Evolutionary conservation across 345 rosid species (phyloP), one percentile per base, ranked within the genome.

Genomic region (Citrus trifoliata): DNA sequence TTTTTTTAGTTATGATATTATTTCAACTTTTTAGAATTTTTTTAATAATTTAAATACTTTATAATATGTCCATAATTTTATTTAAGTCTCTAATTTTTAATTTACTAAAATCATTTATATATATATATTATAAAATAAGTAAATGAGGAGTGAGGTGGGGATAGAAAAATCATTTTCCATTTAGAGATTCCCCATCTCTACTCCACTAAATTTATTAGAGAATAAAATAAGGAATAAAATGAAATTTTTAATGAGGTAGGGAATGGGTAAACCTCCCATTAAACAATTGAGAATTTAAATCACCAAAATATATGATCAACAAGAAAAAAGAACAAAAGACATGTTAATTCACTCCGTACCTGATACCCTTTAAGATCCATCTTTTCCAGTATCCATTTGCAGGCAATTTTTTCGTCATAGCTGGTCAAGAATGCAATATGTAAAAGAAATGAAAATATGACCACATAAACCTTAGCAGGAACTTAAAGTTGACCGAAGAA

Each of bases 341-440:
- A 30, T 48, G 14, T 22, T 18, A 65, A 48, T 51, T 76, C 60
- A 66, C 24, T 30, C 46, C 72, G 35, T 89, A 94, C 98, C 95
- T 93, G 94, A 85, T 89, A 90, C 55, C 90, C 92, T 64, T 80
- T 86, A 40, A 94, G 81, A 71, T 88, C 90, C 81, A 80, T 66
- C 83, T 88, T 93, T 79, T 92, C 95, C 81, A 93, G 80, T 76
- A 93, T 89, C 85, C 86, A 85, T 84, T 89, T 90, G 92, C 96
- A 93, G 30, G 93, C 97, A 68, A 82, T 90, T 42, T 75, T 88
- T 80, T 92, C 93, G 73, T 92, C 97, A 77, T 81, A 85, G 83
- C 98, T 92, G 88, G 35, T 59, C 40, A 70, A n/a, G 79, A 75
- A 64, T 37, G 76, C 51, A 81, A 73, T 30, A 25, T 79, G 65